Base-by-base conservation (phyloP, 768 basidiomycete genomes). In the Punctularia strigosozonata region DNA sequence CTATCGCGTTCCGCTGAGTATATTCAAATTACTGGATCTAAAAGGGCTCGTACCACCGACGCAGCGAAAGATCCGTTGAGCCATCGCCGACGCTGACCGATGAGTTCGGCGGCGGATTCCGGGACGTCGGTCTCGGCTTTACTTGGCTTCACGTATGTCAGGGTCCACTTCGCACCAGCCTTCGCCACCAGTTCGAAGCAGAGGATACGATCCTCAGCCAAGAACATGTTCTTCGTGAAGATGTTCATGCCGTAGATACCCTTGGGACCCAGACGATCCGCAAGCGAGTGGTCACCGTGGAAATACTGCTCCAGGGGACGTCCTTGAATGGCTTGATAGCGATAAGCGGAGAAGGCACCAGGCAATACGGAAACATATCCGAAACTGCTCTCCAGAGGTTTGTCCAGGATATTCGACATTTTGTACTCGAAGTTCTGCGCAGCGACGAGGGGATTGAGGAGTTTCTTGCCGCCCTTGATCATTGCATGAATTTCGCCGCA, bases 371-470 rank as follows among this genome's bases (percentile, higher is more conserved):
- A 90, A 7, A 91, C 88, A 48, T 95, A 97, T 22, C 92, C 92
- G 50, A 97, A 97, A 46, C 85, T 82, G 56, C 87, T 90, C 62
- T 98, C 92, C 38, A 91, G 68, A 1, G 92, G 92, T 56, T 95
- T 92, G 57, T 92, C 89, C 81, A 43, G 38, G 53, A 98, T 95
- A 60, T 97, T 95, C 32, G 88, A 91, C 87, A 97, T 94, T 64
- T 90, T 95, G 65, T 95, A 95, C 62, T 92, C 90, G 50, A 92
- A 92, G 61, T 97, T 95, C 58, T 97, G 92, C 13, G 92, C 90
- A 6, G 92, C 92, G 22, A 97, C 73, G 36, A 91, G 64, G 15
- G 89, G 92, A 52, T 97, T 97, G 43, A 97, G 57, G 19, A 97
- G 73, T 58, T 95, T 95, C 60, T 60, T 79, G 31, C 90, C 90